A percentile compares a stretch with the other conserved stretches of the same genome.
Conservation (phyloP, 2,329 filamentous ascomycete genomes). For the Fusarium haematococcum region DNA sequence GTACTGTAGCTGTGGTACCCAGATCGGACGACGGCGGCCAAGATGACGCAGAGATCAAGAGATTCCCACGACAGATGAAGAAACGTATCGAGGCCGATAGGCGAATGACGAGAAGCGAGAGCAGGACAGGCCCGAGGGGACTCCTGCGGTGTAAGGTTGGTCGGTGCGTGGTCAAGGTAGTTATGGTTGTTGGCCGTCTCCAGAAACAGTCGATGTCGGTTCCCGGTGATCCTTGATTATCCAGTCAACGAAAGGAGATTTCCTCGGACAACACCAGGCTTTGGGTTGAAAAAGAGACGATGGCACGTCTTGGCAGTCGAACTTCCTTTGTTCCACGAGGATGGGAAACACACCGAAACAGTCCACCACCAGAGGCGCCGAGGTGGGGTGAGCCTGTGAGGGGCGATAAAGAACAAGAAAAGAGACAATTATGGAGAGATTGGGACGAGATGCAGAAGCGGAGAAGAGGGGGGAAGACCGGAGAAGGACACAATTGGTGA, state of each 20-base stretch:
- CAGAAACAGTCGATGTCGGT: slow-evolving; percentile 13
- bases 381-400: slow-evolving; percentile 27
- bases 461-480: slow-evolving; percentile 24
- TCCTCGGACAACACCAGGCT: neutral
- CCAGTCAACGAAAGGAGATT: neutral
- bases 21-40: slow-evolving; percentile 20
- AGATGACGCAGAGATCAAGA: slow-evolving; percentile 27
- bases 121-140: neutral
- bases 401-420: slow-evolving; percentile 23
- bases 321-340: slow-evolving; percentile 38
- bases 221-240: slow-evolving; percentile 2
- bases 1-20: slow-evolving; percentile 2
- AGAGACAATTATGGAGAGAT: slow-evolving; percentile 31
- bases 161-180: neutral
- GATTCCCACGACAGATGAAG: slow-evolving; percentile 4
- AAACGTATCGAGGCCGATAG: slow-evolving; percentile 4
- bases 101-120: neutral
- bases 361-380: slow-evolving; percentile 32
- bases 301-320: slow-evolving; percentile 21
- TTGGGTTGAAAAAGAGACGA: slow-evolving; percentile 4
- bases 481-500: slow-evolving; percentile 22
- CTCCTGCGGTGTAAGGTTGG: slow-evolving; percentile 9
- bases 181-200: neutral
- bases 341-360: slow-evolving; percentile 1
- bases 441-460: slow-evolving; percentile 25